Conservation (phyloP, 2,329 filamentous ascomycete species). For the Chlorencoelia australis region DNA sequence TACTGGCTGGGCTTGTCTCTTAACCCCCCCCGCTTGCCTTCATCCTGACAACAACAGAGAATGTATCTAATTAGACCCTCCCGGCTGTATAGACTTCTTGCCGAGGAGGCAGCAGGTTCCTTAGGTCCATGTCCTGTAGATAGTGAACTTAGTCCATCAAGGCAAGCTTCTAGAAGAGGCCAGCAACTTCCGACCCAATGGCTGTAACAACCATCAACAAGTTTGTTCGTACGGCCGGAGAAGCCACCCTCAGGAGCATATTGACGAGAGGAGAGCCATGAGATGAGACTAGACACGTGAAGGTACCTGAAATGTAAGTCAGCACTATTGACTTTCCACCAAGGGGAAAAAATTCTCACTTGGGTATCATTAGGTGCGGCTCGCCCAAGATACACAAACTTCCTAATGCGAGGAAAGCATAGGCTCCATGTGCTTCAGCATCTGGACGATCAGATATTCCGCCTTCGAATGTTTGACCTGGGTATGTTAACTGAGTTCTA, state of each 20-base stretch:
- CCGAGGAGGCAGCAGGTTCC: constrained; percentile 7
- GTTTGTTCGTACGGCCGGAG: constrained; percentile 89
- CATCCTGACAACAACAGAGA: constrained; percentile 75
- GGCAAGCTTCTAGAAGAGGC: constrained; percentile 75
- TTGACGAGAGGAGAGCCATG: constrained; percentile 85
- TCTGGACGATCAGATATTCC: constrained; percentile 80
- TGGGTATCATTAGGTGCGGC: constrained; percentile 63
- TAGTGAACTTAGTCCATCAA: constrained; percentile 41
- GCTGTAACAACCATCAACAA: constrained; percentile 96
- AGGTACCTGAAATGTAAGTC: constrained; percentile 48
- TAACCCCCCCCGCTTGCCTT: constrained; percentile 62
- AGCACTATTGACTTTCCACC: constrained; percentile 8
- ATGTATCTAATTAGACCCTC: constrained; percentile 85
- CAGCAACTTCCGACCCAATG: constrained; percentile 97
- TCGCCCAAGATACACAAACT: constrained; percentile 78
- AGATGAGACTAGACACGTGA: constrained; percentile 64
- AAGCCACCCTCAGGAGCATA: constrained; percentile 88
- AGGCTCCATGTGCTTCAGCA: constrained; percentile 90
- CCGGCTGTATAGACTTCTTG: constrained; percentile 59
- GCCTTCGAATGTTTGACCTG: constrained; percentile 89
- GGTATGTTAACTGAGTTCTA: constrained; percentile 1
- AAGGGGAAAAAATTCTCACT: constrained; percentile 38
- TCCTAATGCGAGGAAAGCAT: constrained; percentile 88
- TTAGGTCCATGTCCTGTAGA: constrained; percentile 1
- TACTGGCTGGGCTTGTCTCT: constrained; percentile 90